Evolutionary conservation across 129 eudicot species (phyloP).

Genomic region (Arctium minus): DNA sequence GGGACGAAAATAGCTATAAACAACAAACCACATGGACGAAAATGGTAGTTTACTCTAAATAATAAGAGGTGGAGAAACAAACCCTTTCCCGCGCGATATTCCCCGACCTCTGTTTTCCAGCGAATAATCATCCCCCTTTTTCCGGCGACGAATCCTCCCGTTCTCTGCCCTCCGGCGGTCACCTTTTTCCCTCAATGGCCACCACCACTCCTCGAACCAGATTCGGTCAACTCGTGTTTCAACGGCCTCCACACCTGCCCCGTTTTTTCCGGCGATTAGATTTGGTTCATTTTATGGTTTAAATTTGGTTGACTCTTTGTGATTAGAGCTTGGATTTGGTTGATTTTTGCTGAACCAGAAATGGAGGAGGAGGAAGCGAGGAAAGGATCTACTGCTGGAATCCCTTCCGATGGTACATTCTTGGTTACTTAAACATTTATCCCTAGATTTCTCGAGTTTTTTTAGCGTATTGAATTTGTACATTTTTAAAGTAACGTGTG

Average conservation of each 20-base stretch:
- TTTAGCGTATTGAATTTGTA: neutral
- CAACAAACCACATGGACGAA: too few species aligned
- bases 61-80: neutral
- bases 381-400: constrained; percentile 55
- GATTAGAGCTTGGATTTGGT: neutral
- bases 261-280: too few species aligned
- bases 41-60: too few species aligned
- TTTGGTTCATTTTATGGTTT: neutral
- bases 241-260: neutral
- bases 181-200: neutral
- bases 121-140: neutral
- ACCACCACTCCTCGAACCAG: neutral
- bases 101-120: neutral
- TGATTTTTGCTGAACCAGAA: constrained; percentile 57
- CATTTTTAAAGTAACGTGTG: constrained; percentile 12
- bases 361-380: constrained; percentile 79
- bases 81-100: neutral
- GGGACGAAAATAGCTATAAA: too few species aligned
- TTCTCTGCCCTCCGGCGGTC: neutral
- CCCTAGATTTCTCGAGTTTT: neutral
- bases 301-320: too few species aligned
- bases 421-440: neutral
- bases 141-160: neutral
- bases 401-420: constrained; percentile 58
- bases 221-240: neutral